Percentiles rank a stretch among this genome's conserved stretches.
Evolutionary conservation across 1,139 yeast genomes (phyloP).

Genomic region (Diutina pseudorugosa): DNA sequence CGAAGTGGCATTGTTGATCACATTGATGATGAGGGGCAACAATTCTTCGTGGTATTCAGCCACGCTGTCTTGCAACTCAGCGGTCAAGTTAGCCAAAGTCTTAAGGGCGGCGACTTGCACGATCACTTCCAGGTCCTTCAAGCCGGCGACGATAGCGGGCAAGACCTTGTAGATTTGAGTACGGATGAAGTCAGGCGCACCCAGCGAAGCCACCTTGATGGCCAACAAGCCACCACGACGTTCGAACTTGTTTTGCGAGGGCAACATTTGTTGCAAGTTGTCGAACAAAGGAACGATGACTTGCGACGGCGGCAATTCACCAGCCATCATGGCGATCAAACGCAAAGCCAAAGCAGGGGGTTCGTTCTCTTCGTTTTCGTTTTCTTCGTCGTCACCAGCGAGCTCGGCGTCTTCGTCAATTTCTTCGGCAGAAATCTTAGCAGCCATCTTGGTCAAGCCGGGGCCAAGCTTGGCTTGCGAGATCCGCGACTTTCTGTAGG

Average conservation of each 20-base stretch:
- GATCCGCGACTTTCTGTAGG: conserved; percentile 51
- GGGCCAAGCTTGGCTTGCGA: conserved; percentile 68
- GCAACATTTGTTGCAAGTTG: conserved; percentile 43
- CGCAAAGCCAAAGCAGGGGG: conserved; percentile 75
- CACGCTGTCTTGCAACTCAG: conserved; percentile 74
- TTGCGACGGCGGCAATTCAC: conserved; percentile 86
- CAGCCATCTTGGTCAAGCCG: conserved; percentile 58
- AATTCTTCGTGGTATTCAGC: conserved; percentile 75
- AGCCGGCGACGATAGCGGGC: conserved; percentile 62
- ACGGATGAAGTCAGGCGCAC: conserved; percentile 88
- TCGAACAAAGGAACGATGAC: conserved; percentile 73
- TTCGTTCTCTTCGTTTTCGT: conserved; percentile 82
- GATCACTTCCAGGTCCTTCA: conserved; percentile 62
- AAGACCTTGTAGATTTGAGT: conserved; percentile 64
- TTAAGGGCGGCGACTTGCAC: conserved; percentile 84
- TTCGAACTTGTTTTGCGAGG: conserved; percentile 46
- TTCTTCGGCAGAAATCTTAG: conserved; percentile 72
- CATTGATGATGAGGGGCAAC: conserved; percentile 75
- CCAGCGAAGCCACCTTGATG: conserved; percentile 74
- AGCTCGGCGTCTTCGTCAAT: conserved; percentile 61
- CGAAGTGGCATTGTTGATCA: conserved; percentile 78
- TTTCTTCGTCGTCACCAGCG: conserved; percentile 74
- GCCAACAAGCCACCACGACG: conserved; percentile 83
- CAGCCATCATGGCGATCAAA: conserved; percentile 65
- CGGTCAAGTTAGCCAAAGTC: conserved; percentile 65